phyloP scores from a whole-genome alignment of 495 filamentous ascomycete species.

The Penicillium mononematosum region DNA sequence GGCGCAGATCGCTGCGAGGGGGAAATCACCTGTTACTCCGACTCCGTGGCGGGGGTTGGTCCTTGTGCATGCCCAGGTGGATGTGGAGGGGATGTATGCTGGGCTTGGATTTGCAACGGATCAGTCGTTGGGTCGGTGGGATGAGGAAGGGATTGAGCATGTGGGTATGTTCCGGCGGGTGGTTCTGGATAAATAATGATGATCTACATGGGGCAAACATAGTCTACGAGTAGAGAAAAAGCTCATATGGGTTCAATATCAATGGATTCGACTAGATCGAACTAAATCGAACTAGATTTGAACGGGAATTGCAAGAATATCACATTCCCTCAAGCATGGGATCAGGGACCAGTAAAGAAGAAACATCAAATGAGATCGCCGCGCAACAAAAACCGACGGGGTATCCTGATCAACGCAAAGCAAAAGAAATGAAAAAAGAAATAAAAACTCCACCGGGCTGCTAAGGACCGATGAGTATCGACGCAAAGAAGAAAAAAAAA shows the following conservation, averaged over 20 bases:
- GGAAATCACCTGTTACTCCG: conserved; percentile 21
- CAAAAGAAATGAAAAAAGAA: conserved; percentile 10
- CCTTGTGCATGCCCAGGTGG: conserved; percentile 71
- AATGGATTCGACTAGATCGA: conserved; percentile 6
- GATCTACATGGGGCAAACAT: background rate
- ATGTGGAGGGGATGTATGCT: conserved; percentile 58
- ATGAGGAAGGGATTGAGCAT: conserved; percentile 82
- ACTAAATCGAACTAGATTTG: conserved; percentile 12
- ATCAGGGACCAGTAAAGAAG: conserved; percentile 21
- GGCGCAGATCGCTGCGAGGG: conserved; percentile 41
- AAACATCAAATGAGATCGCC: conserved; percentile 25
- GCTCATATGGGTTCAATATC: background rate
- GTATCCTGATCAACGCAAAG: conserved; percentile 37
- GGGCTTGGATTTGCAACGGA: conserved; percentile 69
- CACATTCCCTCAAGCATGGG: conserved; percentile 11
- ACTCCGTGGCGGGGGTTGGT: conserved; percentile 65
- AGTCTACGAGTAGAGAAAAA: background rate
- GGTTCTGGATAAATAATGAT: conserved; percentile 15
- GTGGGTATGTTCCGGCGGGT: conserved; percentile 69
- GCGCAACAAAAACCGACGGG: conserved; percentile 33
- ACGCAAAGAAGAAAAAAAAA: conserved; percentile 15
- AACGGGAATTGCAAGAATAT: background rate
- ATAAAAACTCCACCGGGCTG: conserved; percentile 18
- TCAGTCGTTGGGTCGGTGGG: conserved; percentile 69
- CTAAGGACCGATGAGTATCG: conserved; percentile 18